Base-by-base conservation (phyloP, 805 yeast species). In the Yarrowia sp. region DNA sequence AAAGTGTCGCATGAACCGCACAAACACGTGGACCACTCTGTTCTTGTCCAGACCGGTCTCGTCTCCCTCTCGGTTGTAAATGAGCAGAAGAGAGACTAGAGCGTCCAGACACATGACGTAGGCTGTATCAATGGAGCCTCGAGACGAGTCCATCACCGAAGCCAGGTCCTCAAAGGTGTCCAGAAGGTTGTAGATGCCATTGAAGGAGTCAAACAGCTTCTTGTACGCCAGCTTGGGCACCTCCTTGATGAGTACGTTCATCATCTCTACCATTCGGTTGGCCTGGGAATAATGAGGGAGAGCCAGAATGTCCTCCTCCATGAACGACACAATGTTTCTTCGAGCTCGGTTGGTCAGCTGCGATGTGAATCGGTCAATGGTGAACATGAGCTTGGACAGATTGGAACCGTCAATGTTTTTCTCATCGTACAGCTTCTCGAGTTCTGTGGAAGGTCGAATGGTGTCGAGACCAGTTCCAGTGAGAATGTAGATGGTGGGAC, bases 271-370 rank as follows among this genome's bases (percentile, higher is more conserved):
- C 61, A 54, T 54, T 24, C 61, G 38, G 61, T 21, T 24, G 26
- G 17, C 61, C 61, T 54, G 46, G 4, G 61, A 54, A 46, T 54
- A 38, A 16, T 38, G 46, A 3, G 61, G 61, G 17, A 26, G 32
- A 2, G 61, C 61, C 44, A 54, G 46, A 14, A 54, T 19, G 35
- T 54, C 61, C 9, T 54, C 61, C 35, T 54, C 61, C 44, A 54
- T 12, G 17, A 51, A 35, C 19, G 61, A 54, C 12, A 38, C 61
- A 28, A 54, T 38, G 4, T 54, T 54, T 26, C 61, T 24, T 26
- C 46, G 28, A 14, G 40, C 46, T 10, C 33, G 17, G 46, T 26
- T 24, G 1, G 61, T 35, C 46, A 54, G 46, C 33, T 54, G 44
- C 3, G 26, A 19, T 4, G 46, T 38, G 46, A 54, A 54, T 8